A percentile compares a stretch with the other conserved stretches of the same genome.
Conservation (phyloP, 768 basidiomycete species). For the Phlebiopsis flavidoalba region DNA sequence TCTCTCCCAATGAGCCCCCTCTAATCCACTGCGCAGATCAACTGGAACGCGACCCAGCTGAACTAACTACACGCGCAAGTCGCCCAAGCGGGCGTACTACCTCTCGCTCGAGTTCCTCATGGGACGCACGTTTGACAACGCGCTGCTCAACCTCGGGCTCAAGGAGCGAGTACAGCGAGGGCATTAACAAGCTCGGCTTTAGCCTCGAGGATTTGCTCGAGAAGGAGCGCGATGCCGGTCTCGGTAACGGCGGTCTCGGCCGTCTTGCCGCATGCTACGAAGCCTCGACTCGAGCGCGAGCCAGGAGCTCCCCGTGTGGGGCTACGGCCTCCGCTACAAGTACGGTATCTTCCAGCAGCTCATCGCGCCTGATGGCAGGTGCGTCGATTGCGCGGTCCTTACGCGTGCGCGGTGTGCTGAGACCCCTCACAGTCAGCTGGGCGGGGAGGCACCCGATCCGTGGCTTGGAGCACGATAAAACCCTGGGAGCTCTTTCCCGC, state of each 20-base stretch:
- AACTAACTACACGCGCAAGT: constrained; percentile 71
- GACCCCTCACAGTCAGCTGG: constrained; percentile 40
- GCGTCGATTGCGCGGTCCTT: neutral
- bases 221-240: constrained; percentile 87
- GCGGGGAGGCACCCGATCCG: constrained; percentile 92
- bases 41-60: constrained; percentile 83
- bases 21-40: constrained; percentile 39
- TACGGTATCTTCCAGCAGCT: constrained; percentile 96
- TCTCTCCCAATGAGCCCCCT: neutral
- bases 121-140: constrained; percentile 73
- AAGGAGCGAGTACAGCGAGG: constrained; percentile 68
- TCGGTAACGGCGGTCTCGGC: constrained; percentile 94
- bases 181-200: constrained; percentile 80
- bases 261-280: constrained; percentile 96
- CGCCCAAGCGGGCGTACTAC: constrained; percentile 91
- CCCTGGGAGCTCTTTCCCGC: constrained; percentile 77
- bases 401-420: neutral
- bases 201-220: constrained; percentile 82
- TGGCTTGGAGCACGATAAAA: constrained; percentile 87
- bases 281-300: constrained; percentile 88
- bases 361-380: constrained; percentile 68
- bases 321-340: constrained; percentile 89
- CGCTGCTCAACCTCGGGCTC: constrained; percentile 84
- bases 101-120: constrained; percentile 92
- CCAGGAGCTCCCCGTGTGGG: constrained; percentile 91